phyloP scores from a whole-genome alignment of 495 filamentous ascomycete species.

The Daldinia caldariorum region DNA sequence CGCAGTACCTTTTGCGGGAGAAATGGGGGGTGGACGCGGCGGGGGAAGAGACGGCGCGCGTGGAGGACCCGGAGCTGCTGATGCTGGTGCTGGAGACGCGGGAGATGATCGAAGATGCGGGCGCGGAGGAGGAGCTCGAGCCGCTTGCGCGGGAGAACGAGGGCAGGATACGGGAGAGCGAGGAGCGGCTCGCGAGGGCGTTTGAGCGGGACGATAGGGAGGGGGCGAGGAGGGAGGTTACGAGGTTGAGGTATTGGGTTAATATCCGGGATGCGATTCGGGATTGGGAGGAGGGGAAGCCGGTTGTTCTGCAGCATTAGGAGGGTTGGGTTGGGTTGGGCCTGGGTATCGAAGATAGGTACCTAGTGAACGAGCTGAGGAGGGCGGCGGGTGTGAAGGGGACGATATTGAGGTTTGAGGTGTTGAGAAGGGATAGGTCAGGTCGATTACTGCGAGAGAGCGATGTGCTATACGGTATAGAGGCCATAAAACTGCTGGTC shows the following conservation, averaged over 20 bases:
- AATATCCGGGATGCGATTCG: conserved; percentile 83
- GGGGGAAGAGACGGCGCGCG: conserved; percentile 75
- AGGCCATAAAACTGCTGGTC: no score
- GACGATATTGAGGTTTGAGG: not conserved
- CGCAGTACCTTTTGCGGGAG: conserved; percentile 81
- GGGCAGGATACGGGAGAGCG: conserved; percentile 66
- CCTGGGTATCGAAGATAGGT: not conserved
- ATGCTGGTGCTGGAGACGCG: conserved; percentile 88
- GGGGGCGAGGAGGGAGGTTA: conserved; percentile 72
- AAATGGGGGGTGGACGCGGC: conserved; percentile 76
- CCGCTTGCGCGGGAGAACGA: conserved; percentile 73
- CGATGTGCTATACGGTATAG: no score
- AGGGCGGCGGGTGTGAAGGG: no score
- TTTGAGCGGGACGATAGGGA: conserved; percentile 74
- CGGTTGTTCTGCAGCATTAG: conserved; percentile 72
- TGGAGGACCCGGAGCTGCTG: conserved; percentile 77
- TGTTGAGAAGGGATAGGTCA: not conserved
- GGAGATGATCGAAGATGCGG: conserved; percentile 83
- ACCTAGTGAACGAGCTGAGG: no score
- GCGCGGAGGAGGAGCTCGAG: conserved; percentile 69
- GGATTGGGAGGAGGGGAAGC: conserved; percentile 82
- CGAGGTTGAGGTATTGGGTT: conserved; percentile 88
- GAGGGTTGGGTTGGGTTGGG: not conserved
- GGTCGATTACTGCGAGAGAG: no score
- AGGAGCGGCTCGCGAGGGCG: conserved; percentile 65